Base-by-base conservation (phyloP, 768 basidiomycete species). In the Rhodotorula babjevae region DNA sequence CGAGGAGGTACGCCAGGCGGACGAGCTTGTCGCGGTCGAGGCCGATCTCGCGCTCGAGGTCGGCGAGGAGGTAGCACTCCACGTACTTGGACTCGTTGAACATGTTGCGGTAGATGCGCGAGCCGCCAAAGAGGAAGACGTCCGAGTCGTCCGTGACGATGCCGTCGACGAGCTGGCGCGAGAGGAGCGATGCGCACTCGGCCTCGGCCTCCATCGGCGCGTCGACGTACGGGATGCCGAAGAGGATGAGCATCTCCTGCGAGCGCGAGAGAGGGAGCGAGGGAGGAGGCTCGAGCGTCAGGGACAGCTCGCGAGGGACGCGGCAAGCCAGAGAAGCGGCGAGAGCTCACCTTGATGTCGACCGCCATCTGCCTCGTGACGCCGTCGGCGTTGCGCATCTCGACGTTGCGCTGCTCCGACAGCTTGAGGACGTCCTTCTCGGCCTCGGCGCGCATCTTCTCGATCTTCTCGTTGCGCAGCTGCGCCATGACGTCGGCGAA, bases 121-220 rank as follows among this genome's bases (percentile, higher is more conserved):
- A 82, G 33, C 92, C 95, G 46, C 96, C 96, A 77, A 99, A 99
- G 61, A 99, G 88, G 82, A 99, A 99, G 61, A 98, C 93, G 79
- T 99, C 96, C 10, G 93, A 96, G 81, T 99, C 96, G 80, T 99
- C 96, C 0, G 96, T 99, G 80, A 99, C 98, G 66, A 99, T 90
- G 0, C 96, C 96, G 74, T 99, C 93, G 50, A 96, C 95, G 42
- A 98, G 85, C 25, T 88, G 87, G 23, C 97, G 84, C 10, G 86
- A 83, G 15, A 92, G 88, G 16, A 99, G 88, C 76, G 92, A 89
- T 1, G 96, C 95, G 79, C 96, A 99, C 80, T 99, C 96, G 0
- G 96, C 96, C 81, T 99, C 96, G 56, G 96, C 96, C 84, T 99
- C 96, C 92, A 95, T 95, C 3, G 96, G 96, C 4, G 96, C 96